phyloP scores from a whole-genome alignment of 192 early-diverging fungal genomes.

The Glomus cerebriforme region DNA sequence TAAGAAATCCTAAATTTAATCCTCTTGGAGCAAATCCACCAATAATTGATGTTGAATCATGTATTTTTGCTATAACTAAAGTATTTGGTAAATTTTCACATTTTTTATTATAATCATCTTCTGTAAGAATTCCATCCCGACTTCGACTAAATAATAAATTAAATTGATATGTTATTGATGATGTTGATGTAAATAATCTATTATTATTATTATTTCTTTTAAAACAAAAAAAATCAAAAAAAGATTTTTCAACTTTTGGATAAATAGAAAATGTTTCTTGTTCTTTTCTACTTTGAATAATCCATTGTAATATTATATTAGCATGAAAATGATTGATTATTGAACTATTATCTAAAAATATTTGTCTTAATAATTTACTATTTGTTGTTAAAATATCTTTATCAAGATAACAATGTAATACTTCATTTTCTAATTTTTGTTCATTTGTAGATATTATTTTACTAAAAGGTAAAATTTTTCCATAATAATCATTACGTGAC shows the following conservation, averaged over 20 bases:
- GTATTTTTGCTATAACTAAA: neutral
- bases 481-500: neutral
- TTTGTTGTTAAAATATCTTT: neutral
- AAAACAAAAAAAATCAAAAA: neutral
- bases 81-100: neutral
- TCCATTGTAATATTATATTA: conserved; percentile 2
- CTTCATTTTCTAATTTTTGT: neutral
- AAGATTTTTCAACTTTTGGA: neutral
- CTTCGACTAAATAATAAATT: neutral
- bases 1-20: neutral
- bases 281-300: neutral
- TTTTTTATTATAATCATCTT: neutral
- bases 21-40: neutral
- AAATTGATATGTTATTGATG: neutral
- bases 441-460: neutral
- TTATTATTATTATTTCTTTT: neutral
- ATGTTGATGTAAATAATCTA: neutral
- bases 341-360: neutral
- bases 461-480: neutral
- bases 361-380: neutral
- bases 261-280: neutral
- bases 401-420: neutral
- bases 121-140: no score
- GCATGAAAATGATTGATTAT: neutral
- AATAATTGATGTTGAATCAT: neutral